These are phyloP conservation scores for Leccinum uliginosum DNA, from an alignment of 768 basidiomycete genomes.

Conservation along the genomic window DNA sequence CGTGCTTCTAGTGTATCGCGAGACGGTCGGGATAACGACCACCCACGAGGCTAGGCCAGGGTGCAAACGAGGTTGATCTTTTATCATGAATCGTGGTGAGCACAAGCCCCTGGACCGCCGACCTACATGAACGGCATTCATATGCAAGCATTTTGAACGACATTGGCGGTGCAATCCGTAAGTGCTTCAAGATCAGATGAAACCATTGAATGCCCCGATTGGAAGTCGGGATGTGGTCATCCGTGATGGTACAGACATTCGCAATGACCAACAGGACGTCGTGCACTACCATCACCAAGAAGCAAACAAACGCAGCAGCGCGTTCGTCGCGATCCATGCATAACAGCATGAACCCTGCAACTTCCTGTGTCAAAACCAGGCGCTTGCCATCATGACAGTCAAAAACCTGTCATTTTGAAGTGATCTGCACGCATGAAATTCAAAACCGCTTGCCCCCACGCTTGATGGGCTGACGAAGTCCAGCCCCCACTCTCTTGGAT, in stretches of 20 bases:
- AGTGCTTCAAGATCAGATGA: background rate
- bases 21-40: background rate
- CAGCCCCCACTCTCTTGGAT: slow-evolving; percentile 39
- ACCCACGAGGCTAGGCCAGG: background rate
- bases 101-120: background rate
- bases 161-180: background rate
- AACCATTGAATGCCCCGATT: background rate
- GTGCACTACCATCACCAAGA: background rate
- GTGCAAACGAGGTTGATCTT: background rate
- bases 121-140: background rate
- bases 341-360: slow-evolving; percentile 11
- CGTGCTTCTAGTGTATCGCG: background rate
- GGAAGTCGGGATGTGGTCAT: background rate
- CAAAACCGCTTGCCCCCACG: slow-evolving; percentile 73
- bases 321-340: background rate
- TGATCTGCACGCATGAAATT: slow-evolving; percentile 17
- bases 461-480: slow-evolving; percentile 70
- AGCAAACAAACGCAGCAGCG: background rate
- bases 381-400: background rate
- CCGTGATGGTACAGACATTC: slow-evolving; percentile 2
- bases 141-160: background rate
- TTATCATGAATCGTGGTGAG: background rate
- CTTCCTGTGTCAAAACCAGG: background rate
- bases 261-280: background rate
- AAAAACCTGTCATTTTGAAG: background rate